A percentile compares a stretch with the other conserved stretches of the same genome.
These are phyloP conservation scores for Combretum micranthum DNA, from an alignment of 345 rosid species.

Conservation along the genomic window DNA sequence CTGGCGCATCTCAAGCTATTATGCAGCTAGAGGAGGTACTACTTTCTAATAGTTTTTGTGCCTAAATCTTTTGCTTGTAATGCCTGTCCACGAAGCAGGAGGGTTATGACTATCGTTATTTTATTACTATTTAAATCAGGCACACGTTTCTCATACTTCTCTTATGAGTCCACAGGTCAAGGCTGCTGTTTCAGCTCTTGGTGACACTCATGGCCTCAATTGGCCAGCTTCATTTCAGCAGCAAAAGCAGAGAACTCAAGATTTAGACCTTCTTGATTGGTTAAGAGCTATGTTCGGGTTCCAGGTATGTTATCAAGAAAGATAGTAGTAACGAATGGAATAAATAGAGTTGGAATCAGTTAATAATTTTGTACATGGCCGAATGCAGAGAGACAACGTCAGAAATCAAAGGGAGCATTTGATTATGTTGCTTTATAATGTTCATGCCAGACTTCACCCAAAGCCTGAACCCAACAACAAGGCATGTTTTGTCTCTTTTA, in stretches of 20 bases:
- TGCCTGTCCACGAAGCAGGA: background rate
- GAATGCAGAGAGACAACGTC: conserved; percentile 80
- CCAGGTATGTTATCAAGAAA: conserved; percentile 52
- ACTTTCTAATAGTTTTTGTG: conserved; percentile 4
- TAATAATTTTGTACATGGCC: conserved; percentile 10
- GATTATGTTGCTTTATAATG: conserved; percentile 76
- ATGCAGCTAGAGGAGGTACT: conserved; percentile 96
- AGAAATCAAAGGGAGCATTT: conserved; percentile 97
- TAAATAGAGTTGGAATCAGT: conserved; percentile 1
- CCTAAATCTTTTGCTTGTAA: background rate
- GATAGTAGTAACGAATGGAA: background rate
- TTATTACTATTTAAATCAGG: background rate
- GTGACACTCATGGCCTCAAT: conserved; percentile 77
- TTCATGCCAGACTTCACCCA: conserved; percentile 77
- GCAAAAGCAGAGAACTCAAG: conserved; percentile 77
- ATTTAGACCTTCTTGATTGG: conserved; percentile 93
- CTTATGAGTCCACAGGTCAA: conserved; percentile 45
- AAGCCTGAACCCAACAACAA: conserved; percentile 88
- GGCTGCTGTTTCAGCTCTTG: conserved; percentile 88
- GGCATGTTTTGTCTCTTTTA: conserved; percentile 32
- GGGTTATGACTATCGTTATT: background rate
- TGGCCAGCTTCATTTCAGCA: conserved; percentile 88
- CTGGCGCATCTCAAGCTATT: conserved; percentile 86
- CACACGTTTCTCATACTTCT: conserved; percentile 12
- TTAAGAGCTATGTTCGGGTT: conserved; percentile 95